Evolutionary conservation across 192 early-diverging fungal species (phyloP), one percentile per base, ranked within the genome.

Genomic region (Funneliformis geosporum): DNA sequence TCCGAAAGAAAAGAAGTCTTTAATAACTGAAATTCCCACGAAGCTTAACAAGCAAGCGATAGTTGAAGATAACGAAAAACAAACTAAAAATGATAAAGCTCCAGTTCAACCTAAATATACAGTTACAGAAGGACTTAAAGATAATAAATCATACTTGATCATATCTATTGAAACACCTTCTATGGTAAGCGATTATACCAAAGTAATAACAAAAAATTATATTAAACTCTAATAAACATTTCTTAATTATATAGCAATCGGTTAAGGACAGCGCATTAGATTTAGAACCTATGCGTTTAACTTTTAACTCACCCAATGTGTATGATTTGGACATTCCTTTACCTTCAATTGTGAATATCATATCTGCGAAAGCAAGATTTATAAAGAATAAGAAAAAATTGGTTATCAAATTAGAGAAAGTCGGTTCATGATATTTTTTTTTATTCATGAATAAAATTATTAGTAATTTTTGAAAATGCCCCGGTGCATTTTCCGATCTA

Each of bases 231-330:
- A 47, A 39, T 16, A 43, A 39, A 61, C 44, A 21, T 62, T 43
- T 47, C 55, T 55, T 55, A 73, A 28, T 50, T 59, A 47, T 47
- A 59, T 46, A 76, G 74, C 42, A 76, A 62, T 76, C 60, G n/a
- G 42, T 43, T 25, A 46, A 62, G 2, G 27, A 40, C 7, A 62
- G 28, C 7, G 62, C 39, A 16, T 42, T 76, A 7, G 74, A 76
- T 28, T n/a, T 76, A 62, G 74, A 76, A 40, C 39, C 60, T 55
- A 62, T n/a, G 12, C 55, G 38, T 38, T 8, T 76, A n/a, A 33
- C 62, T 60, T 60, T 76, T 25, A 60, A 76, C 62, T 76, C 60
- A 27, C n/a, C 74, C 1, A 40, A 60, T 25, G 62, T 42, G 42
- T 76, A 62, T 76, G 11, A 14, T 40, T 42, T 76, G 18, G 38